Evolutionary conservation across 2,329 filamentous ascomycete species (phyloP), one percentile per base, ranked within the genome.

Genomic region (Rhexocercosporidium sp.): DNA sequence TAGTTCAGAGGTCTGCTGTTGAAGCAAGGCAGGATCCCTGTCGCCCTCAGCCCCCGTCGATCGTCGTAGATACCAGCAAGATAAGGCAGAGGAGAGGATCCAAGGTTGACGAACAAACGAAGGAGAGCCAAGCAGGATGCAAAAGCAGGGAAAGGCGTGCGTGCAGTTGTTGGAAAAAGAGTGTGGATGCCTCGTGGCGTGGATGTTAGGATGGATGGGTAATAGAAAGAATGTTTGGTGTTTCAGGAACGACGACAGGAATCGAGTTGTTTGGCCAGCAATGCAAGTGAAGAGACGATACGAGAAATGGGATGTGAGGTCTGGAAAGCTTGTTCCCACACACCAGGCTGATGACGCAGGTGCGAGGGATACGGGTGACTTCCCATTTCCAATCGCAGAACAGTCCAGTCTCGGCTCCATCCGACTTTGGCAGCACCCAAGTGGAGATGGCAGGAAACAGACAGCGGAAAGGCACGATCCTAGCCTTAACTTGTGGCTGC

Each of bases 21-120:
- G 51, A 70, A 67, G 65, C 67, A 69, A 62, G 67, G 67, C 61
- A 66, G 37, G 57, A 69, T 59, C 67, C 67, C 62, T 66, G 67
- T 63, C 61, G 60, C 29, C n/a, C 57, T 54, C 47, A 64, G 61
- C 67, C 57, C 37, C 64, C 57, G 37, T 60, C n/a, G 34, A 51
- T 60, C 27, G 51, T 25, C 39, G 20, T 37, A 51, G 22, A 64
- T 54, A 39, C 39, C 51, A 47, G 39, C 20, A 5, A 49, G 59
- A 68, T 62, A 63, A 59, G 51, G 54, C 31, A 14, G 22, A 34
- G 53, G 22, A 46, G 34, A 46, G n/a, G n/a, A 62, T 20, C 4
- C 20, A 14, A 22, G 44, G 9, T 27, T 39, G 27, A n/a, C 14
- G 22, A 51, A 29, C 12, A 25, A n/a, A 14, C 7, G 22, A 18